A percentile compares a stretch with the other conserved stretches of the same genome.
Conservation (phyloP, 768 basidiomycete species). For the Myochromella boudieri region DNA sequence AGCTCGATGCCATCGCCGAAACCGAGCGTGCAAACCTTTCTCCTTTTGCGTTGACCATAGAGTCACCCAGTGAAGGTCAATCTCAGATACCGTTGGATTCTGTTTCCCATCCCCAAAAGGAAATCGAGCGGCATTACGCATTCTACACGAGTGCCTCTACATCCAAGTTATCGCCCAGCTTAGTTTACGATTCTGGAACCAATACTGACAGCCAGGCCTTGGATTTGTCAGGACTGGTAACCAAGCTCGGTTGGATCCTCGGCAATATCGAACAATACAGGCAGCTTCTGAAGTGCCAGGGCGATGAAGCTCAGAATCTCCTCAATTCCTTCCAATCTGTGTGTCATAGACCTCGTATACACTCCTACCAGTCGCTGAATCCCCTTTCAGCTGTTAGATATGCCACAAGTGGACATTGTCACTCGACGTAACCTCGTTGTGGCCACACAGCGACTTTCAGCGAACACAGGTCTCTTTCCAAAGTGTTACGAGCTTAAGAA, state of each 20-base stretch:
- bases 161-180: too few species aligned
- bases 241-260: neutral
- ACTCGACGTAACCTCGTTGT: neutral
- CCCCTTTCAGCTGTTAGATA: neutral
- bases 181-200: too few species aligned
- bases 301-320: neutral
- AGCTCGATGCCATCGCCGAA: slow-evolving; percentile 53
- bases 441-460: slow-evolving; percentile 4
- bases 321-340: neutral
- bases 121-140: too few species aligned
- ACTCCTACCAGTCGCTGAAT: neutral
- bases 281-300: neutral
- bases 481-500: neutral
- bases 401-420: neutral
- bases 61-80: too few species aligned
- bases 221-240: neutral
- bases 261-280: neutral
- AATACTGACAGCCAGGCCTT: too few species aligned
- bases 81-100: too few species aligned
- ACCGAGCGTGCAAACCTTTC: too few species aligned
- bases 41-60: too few species aligned
- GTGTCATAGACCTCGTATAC: neutral
- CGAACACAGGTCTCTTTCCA: slow-evolving; percentile 1
- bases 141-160: too few species aligned
- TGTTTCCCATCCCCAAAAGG: too few species aligned